Evolutionary conservation across 805 yeast genomes (phyloP), one percentile per base, ranked within the genome.

Genomic region (Lipomyces yamanashiensis): DNA sequence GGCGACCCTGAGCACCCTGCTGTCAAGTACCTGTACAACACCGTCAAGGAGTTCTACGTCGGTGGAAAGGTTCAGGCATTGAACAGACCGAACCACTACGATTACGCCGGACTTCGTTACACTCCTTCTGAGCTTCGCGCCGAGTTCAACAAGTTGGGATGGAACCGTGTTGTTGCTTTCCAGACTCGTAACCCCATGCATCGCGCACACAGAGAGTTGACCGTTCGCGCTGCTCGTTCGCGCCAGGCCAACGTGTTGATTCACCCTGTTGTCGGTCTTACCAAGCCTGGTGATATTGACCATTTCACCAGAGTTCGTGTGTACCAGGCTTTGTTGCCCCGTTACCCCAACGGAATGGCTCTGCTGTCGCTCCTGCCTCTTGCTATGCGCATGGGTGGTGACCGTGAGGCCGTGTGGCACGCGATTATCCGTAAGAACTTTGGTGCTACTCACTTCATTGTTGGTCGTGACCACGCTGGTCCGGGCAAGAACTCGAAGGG

Each of bases 361-460:
- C 86, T 89, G 69, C 81, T 92, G 67, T 87, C 97, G 8, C 80
- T 92, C 68, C 82, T 92, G 71, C 98, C 98, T 12, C 82, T 92
- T 74, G 98, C 98, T 45, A 92, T 92, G 98, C 87, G 98, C 83
- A 92, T 92, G 98, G 98, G 95, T 61, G 98, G 98, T 77, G 98
- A 93, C 77, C 86, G 96, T 76, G 98, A 92, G 80, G 98, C 98
- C 23, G 89, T 92, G 51, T 93, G 98, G 98, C 98, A 92, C 76
- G 97, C 98, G 17, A 88, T 93, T 73, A 92, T 92, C 76, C 89
- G 98, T 79, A 90, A 91, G 82, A 92, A 92, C 80, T 92, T 87
- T 75, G 98, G 98, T 74, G 97, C 96, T 61, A 89, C 97, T 58
- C 98, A 93, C 77, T 93, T 93, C 81, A 92, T 92, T 74, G 97